Evolutionary conservation across 148 eudicot genomes (phyloP).

Genomic region (Persicaria tinctoria): DNA sequence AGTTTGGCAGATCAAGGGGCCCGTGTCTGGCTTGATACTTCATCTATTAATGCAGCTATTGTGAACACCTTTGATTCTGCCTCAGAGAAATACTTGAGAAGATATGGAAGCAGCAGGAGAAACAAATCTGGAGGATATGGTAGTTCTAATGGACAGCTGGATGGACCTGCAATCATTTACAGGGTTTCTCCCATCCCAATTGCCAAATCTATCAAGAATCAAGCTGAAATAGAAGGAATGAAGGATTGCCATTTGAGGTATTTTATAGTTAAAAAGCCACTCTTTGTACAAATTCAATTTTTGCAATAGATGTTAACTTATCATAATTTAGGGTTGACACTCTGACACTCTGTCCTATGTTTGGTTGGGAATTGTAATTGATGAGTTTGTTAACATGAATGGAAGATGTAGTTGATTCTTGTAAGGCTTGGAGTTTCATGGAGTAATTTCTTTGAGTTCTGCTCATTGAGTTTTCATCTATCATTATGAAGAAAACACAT

Average conservation of each 20-base stretch:
- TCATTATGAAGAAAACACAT: background rate
- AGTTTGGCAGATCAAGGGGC: conserved; percentile 73
- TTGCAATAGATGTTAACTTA: background rate
- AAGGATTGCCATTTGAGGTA: conserved; percentile 80
- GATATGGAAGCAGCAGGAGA: conserved; percentile 27
- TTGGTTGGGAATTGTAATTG: background rate
- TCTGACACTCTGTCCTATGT: background rate
- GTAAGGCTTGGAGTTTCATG: background rate
- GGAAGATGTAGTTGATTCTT: background rate
- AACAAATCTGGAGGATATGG: conserved; percentile 17
- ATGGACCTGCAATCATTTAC: conserved; percentile 48
- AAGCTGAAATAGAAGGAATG: conserved; percentile 89
- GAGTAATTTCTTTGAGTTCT: background rate
- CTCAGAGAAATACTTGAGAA: conserved; percentile 30
- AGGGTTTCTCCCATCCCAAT: conserved; percentile 66
- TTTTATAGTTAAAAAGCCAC: background rate
- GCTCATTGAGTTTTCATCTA: background rate
- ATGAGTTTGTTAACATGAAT: background rate
- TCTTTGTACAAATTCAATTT: background rate
- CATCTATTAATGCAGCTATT: conserved; percentile 85
- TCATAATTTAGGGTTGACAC: background rate
- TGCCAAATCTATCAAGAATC: conserved; percentile 84
- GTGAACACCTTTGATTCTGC: conserved; percentile 54
- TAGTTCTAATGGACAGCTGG: conserved; percentile 33
- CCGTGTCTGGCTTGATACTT: conserved; percentile 70